A percentile compares a stretch with the other conserved stretches of the same genome.
Conservation (phyloP, 371 early-diverging fungal species). For the Lichtheimia corymbifera region DNA sequence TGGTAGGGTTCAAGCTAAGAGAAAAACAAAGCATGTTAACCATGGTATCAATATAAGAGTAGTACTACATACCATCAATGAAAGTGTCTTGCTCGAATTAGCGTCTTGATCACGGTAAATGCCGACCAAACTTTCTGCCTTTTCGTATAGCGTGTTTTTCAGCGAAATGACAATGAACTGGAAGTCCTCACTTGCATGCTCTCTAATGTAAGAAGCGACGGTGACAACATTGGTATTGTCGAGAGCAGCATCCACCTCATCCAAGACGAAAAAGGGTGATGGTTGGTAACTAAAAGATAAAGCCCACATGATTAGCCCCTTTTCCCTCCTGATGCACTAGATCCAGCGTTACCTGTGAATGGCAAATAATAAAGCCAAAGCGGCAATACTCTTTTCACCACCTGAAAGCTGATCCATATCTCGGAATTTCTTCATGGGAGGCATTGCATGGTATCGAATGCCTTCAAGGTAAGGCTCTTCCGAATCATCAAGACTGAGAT, state of each 20-base stretch:
- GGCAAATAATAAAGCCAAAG: slow-evolving; percentile 96
- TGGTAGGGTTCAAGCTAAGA: background rate
- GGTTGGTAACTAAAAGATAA: slow-evolving; percentile 71
- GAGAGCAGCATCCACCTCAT: slow-evolving; percentile 99
- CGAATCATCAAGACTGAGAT: slow-evolving; percentile 89
- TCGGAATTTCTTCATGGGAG: slow-evolving; percentile 98
- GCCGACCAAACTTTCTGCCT: slow-evolving; percentile 94
- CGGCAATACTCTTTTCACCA: slow-evolving; percentile 99
- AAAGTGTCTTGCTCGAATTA: slow-evolving; percentile 85
- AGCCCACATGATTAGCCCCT: background rate
- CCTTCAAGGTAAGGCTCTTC: slow-evolving; percentile 97
- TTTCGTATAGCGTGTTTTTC: slow-evolving; percentile 93
- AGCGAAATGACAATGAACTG: slow-evolving; percentile 99
- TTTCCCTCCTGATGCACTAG: background rate
- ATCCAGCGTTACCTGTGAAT: slow-evolving; percentile 73
- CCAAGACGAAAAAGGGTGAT: slow-evolving; percentile 99
- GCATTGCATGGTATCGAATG: slow-evolving; percentile 98
- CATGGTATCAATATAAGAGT: background rate
- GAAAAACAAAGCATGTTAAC: background rate
- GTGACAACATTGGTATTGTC: slow-evolving; percentile 97
- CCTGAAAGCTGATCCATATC: slow-evolving; percentile 99
- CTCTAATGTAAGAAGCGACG: slow-evolving; percentile 88
- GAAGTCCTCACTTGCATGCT: slow-evolving; percentile 58
- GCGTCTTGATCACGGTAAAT: slow-evolving; percentile 91
- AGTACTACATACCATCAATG: slow-evolving; percentile 60